These are phyloP conservation scores for Acacia melanoxylon DNA, from an alignment of 306 rosid species.

Conservation along the genomic window DNA sequence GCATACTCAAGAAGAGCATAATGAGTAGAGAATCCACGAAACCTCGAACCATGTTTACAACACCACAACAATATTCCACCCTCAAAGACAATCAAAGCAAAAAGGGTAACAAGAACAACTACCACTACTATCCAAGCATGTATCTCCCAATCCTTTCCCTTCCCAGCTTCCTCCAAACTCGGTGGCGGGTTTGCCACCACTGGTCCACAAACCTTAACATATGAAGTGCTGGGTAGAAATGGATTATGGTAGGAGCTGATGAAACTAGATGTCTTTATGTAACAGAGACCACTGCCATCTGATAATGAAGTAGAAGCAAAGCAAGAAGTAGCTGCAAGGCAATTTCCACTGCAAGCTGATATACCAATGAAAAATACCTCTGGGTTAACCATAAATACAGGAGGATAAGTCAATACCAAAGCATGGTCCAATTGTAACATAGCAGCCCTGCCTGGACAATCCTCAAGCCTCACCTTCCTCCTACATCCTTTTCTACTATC, in stretches of 20 bases:
- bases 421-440: slow-evolving; percentile 56
- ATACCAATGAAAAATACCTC: slow-evolving; percentile 48
- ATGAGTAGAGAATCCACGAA: slow-evolving; percentile 61
- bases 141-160: slow-evolving; percentile 36
- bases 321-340: slow-evolving; percentile 56
- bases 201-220: slow-evolving; percentile 65
- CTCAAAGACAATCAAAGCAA: slow-evolving; percentile 55
- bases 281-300: slow-evolving; percentile 68
- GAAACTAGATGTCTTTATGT: slow-evolving; percentile 42
- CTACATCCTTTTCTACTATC: slow-evolving; percentile 68
- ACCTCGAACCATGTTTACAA: slow-evolving; percentile 47
- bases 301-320: slow-evolving; percentile 62
- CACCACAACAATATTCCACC: slow-evolving; percentile 79
- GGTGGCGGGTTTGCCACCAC: slow-evolving; percentile 37
- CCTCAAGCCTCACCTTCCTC: slow-evolving; percentile 50
- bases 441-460: slow-evolving; percentile 50
- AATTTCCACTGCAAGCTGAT: slow-evolving; percentile 58
- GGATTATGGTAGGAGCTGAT: slow-evolving; percentile 60
- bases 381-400: slow-evolving; percentile 34
- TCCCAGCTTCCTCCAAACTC: slow-evolving; percentile 24
- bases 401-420: slow-evolving; percentile 60
- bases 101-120: slow-evolving; percentile 50
- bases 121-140: slow-evolving; percentile 50
- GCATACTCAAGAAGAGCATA: slow-evolving; percentile 94
- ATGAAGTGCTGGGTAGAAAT: slow-evolving; percentile 57